Percentiles rank a stretch among this genome's conserved stretches.
These are phyloP conservation scores for Pugionium cornutum DNA, from an alignment of 345 rosid genomes.

Conservation along the genomic window DNA sequence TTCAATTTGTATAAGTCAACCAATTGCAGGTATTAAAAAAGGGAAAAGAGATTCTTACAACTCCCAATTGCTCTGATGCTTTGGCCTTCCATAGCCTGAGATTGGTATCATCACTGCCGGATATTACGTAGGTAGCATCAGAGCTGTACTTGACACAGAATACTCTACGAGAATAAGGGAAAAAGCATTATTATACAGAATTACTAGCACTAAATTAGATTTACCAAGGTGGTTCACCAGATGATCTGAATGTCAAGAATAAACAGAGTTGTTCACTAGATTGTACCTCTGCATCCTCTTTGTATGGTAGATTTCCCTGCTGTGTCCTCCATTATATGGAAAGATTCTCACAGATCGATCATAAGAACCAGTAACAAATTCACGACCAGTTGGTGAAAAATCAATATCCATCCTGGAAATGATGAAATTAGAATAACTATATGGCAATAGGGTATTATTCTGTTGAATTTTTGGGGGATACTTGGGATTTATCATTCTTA, in stretches of 20 bases:
- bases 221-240: not conserved
- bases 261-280: not conserved
- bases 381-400: conserved; percentile 97
- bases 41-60: conserved; percentile 57
- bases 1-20: conserved; percentile 6
- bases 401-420: conserved; percentile 89
- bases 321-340: conserved; percentile 87
- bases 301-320: conserved; percentile 89
- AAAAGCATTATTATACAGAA: not conserved
- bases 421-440: conserved; percentile 7
- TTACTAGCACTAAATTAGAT: not conserved
- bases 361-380: conserved; percentile 96
- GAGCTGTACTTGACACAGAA: conserved; percentile 91
- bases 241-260: not conserved
- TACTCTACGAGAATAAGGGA: conserved; percentile 51
- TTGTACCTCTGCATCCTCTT: conserved; percentile 97
- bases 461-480: not conserved
- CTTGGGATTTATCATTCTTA: conserved; percentile 44
- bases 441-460: not conserved
- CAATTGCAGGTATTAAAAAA: conserved; percentile 6
- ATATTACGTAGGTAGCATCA: conserved; percentile 87
- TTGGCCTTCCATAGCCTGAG: conserved; percentile 97
- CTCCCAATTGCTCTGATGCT: conserved; percentile 96
- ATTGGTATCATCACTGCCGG: conserved; percentile 96
- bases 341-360: conserved; percentile 95